Base-by-base conservation (phyloP, 305 asterid species). In the Salvia sclarea region DNA sequence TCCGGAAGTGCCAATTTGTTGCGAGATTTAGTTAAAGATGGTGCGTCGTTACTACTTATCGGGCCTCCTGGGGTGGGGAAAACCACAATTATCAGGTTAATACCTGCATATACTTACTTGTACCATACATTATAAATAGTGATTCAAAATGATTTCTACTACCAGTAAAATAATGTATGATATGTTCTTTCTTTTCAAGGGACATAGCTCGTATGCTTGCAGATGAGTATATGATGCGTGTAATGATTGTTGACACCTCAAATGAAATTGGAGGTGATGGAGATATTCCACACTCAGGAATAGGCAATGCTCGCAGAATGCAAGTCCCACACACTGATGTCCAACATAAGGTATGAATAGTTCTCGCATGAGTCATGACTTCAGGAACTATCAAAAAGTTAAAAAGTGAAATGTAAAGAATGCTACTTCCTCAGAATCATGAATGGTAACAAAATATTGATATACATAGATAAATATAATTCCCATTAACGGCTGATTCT, bases 41-140 rank as follows among this genome's bases (percentile, higher is more conserved):
- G 96, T 28, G 83, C 89, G 69, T 92, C 98, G 40, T 68, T 92
- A 83, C 75, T 92, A 79, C 96, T 92, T 53, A 89, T 92, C 62
- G 98, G 98, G 63, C 98, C 98, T 71, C 98, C 98, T 25, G 98
- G 98, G 69, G 96, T 92, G 67, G 98, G 98, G 7, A 92, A 92
- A 82, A 92, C 96, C 55, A 92, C 98, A 54, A 89, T 92, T 73
- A 92, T 92, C 80, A 89, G 98, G 98, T 89, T 22, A 61, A 70
- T 60, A 43, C 62, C 43, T 60, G 63, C 69, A 22, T 69, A 18
- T 45, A 25, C 55, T 21, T 37, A 58, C 28, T n/a, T n/a, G n/a
- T n/a, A n/a, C n/a, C n/a, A n/a, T n/a, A n/a, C n/a, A n/a, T n/a
- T n/a, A n/a, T n/a, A n/a, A n/a, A n/a, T n/a, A n/a, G n/a, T n/a